These are phyloP conservation scores for Sporothrix curviconia DNA, from an alignment of 2,329 filamentous ascomycete genomes.

Conservation along the genomic window DNA sequence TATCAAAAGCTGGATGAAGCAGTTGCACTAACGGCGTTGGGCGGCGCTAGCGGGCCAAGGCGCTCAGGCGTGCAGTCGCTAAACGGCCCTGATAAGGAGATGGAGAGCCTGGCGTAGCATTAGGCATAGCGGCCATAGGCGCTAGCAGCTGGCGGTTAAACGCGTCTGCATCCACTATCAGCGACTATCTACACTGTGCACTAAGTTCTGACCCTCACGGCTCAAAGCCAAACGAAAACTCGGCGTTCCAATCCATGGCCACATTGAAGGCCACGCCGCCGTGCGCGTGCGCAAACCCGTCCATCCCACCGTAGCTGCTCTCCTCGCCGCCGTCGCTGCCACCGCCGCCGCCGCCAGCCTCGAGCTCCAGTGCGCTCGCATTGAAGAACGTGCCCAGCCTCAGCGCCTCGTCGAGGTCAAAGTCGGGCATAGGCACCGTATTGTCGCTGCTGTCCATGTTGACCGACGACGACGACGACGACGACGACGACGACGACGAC, in stretches of 20 bases:
- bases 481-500: neutral
- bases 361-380: neutral
- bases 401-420: constrained; percentile 9
- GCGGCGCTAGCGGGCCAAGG: constrained; percentile 3
- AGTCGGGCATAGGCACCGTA: neutral
- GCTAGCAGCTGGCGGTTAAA: too few species aligned
- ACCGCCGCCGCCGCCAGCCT: neutral
- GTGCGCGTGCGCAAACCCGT: neutral
- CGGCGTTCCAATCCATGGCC: constrained; percentile 10
- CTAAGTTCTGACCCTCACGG: neutral
- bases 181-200: too few species aligned
- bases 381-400: constrained; percentile 2
- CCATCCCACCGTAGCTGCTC: neutral
- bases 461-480: neutral
- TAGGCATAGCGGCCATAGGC: too few species aligned
- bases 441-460: neutral
- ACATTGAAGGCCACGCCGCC: neutral
- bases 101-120: too few species aligned
- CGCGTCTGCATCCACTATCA: too few species aligned
- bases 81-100: too few species aligned
- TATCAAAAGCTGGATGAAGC: neutral
- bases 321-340: neutral
- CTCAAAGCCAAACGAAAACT: constrained; percentile 5
- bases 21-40: constrained; percentile 1
- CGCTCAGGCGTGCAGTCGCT: neutral